Base-by-base conservation (phyloP, 495 filamentous ascomycete genomes). In the Pseudevernia furfuracea region DNA sequence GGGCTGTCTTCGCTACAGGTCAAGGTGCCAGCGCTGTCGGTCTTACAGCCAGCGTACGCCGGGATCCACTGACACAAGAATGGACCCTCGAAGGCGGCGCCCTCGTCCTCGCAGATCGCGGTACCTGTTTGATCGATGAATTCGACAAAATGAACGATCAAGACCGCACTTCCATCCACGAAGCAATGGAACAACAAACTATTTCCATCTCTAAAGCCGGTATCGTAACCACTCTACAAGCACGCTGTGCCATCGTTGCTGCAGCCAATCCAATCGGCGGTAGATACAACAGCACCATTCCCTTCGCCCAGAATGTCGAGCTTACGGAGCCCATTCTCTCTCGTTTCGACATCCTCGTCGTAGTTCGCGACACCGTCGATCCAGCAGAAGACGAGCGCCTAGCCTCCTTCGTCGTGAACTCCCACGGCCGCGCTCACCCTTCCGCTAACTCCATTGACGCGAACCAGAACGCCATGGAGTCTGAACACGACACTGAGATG, bases 131-230 rank as follows among this genome's bases (percentile, higher is more conserved):
- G 38, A 99, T 99, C 69, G 95, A 99, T 74, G 95, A 99, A 75
- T 99, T 99, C 75, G 95, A 99, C 83, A 99, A 99, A 82, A 99
- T 99, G 95, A 99, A 99, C 76, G 95, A 99, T 73, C 91, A 97
- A 70, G 95, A 99, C 74, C 81, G 94, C 52, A 99, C 95, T 1
- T 95, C 90, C 30, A 99, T 99, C 73, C 95, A 99, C 82, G 95
- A 99, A 81, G 95, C 95, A 64, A 99, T 99, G 95, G 95, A 99
- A 75, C 95, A 99, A 75, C 95, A 99, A 74, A 97, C 95, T n/a
- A 99, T 99, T 69, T 99, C 95, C 60, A 97, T 99, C 75, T 96
- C 91, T 64, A 99, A 99, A 75, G 95, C 95, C 10, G 95, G 95
- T 73, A 99, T 99, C 64, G 95, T 99, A 30, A 97, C 95, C 0